phyloP scores from a whole-genome alignment of 495 filamentous ascomycete genomes.

The Articulospora tetracladia region DNA sequence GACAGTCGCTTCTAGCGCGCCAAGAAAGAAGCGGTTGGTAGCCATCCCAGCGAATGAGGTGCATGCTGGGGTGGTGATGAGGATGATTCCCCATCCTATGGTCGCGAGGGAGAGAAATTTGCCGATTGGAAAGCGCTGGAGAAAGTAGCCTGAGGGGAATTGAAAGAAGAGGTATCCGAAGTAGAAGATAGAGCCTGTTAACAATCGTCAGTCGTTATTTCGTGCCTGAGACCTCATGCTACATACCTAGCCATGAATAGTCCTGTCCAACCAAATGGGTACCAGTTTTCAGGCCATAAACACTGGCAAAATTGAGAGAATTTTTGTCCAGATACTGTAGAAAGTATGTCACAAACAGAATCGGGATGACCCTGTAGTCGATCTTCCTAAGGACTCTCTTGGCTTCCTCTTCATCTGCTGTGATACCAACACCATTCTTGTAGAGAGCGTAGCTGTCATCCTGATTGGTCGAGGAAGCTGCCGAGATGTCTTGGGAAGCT shows the following conservation, averaged over 20 bases:
- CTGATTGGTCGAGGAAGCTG: conserved; percentile 30
- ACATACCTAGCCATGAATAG: conserved; percentile 46
- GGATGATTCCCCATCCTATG: conserved; percentile 19
- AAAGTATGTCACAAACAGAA: conserved; percentile 54
- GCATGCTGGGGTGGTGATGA: conserved; percentile 25
- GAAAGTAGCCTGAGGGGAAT: conserved; percentile 45
- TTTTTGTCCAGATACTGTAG: conserved; percentile 58
- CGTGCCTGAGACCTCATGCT: neutral
- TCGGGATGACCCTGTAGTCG: conserved; percentile 49
- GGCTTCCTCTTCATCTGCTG: conserved; percentile 31
- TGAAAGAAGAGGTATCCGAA: conserved; percentile 39
- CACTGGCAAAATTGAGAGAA: conserved; percentile 54
- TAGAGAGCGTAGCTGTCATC: conserved; percentile 46
- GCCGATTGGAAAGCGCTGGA: conserved; percentile 43
- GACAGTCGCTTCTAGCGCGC: conserved; percentile 47
- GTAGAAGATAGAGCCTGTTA: conserved; percentile 25
- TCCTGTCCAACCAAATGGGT: conserved; percentile 50
- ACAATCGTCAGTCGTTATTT: neutral
- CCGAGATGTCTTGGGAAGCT: conserved; percentile 10
- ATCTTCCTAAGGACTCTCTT: conserved; percentile 50
- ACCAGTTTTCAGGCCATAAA: conserved; percentile 50
- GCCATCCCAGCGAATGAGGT: conserved; percentile 35
- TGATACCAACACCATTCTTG: conserved; percentile 31
- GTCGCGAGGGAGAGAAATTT: conserved; percentile 34
- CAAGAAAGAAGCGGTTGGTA: conserved; percentile 34